These are phyloP conservation scores for Diaporthe batatas DNA, from an alignment of 2,329 filamentous ascomycete species.

Conservation along the genomic window DNA sequence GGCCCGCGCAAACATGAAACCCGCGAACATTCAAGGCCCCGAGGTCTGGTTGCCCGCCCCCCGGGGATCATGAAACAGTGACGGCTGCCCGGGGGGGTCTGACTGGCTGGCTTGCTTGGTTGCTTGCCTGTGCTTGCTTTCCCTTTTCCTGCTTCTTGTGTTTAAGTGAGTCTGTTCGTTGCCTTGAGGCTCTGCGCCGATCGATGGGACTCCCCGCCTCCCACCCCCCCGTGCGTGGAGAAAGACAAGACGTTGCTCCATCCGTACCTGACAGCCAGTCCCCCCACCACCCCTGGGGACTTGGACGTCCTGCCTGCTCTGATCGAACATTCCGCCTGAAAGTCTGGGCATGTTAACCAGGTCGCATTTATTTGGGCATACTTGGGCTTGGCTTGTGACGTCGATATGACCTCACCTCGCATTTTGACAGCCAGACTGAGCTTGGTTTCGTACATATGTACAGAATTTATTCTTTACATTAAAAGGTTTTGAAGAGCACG, in stretches of 20 bases:
- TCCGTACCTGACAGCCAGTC: conserved; percentile 15
- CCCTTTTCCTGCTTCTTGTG: background rate
- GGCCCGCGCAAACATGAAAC: conserved; percentile 34
- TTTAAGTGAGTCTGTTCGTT: background rate
- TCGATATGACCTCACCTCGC: conserved; percentile 22
- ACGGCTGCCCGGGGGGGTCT: conserved; percentile 18
- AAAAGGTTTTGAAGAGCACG: background rate
- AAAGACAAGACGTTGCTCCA: background rate
- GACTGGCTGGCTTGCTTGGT: background rate
- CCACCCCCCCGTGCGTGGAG: background rate
- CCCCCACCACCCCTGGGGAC: background rate
- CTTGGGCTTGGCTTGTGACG: conserved; percentile 7
- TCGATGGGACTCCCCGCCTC: conserved; percentile 13
- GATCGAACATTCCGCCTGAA: conserved; percentile 14
- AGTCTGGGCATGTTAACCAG: background rate
- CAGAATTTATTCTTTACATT: background rate
- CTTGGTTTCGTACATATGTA: background rate
- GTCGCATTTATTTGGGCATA: conserved; percentile 6
- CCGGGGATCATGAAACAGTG: conserved; percentile 28
- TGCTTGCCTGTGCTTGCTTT: background rate
- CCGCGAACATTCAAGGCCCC: conserved; percentile 10
- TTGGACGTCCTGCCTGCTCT: background rate
- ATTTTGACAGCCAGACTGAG: background rate
- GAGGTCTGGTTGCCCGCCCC: conserved; percentile 12
- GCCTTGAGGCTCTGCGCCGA: conserved; percentile 24